Evolutionary conservation across 2,329 filamentous ascomycete species (phyloP).

Genomic region (Fusarium abutilonis): DNA sequence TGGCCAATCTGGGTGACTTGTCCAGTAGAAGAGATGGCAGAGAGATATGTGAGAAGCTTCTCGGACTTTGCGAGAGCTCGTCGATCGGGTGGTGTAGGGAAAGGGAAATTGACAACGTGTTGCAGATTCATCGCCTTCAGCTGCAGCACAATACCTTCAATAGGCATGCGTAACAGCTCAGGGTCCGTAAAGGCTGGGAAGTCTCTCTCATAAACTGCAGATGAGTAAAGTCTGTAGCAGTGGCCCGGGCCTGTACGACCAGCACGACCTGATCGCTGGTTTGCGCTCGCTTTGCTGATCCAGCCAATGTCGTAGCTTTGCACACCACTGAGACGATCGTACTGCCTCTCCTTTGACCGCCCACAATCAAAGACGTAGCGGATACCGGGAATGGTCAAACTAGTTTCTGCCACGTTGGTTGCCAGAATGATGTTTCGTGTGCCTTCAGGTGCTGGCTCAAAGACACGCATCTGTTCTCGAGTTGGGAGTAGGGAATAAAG

Average conservation of each 20-base stretch:
- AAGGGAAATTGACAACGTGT: constrained; percentile 92
- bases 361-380: constrained; percentile 97
- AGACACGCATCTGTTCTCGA: constrained; percentile 89
- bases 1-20: constrained; percentile 82
- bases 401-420: constrained; percentile 97
- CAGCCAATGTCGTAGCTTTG: constrained; percentile 95
- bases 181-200: constrained; percentile 88
- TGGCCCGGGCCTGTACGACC: constrained; percentile 95
- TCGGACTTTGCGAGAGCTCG: constrained; percentile 83
- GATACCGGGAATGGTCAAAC: constrained; percentile 94
- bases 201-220: constrained; percentile 90
- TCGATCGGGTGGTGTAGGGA: constrained; percentile 87
- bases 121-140: constrained; percentile 95
- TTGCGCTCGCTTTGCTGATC: constrained; percentile 97
- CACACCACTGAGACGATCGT: constrained; percentile 87
- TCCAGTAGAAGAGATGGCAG: constrained; percentile 76
- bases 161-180: constrained; percentile 88
- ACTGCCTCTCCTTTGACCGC: constrained; percentile 89
- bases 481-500: constrained; percentile 93
- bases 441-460: constrained; percentile 83
- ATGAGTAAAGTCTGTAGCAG: constrained; percentile 94
- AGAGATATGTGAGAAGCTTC: constrained; percentile 84
- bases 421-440: constrained; percentile 88
- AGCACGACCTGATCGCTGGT: constrained; percentile 90
- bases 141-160: constrained; percentile 91